These are phyloP conservation scores for Knufia fluminis DNA, from an alignment of 2,329 filamentous ascomycete species.

Conservation along the genomic window DNA sequence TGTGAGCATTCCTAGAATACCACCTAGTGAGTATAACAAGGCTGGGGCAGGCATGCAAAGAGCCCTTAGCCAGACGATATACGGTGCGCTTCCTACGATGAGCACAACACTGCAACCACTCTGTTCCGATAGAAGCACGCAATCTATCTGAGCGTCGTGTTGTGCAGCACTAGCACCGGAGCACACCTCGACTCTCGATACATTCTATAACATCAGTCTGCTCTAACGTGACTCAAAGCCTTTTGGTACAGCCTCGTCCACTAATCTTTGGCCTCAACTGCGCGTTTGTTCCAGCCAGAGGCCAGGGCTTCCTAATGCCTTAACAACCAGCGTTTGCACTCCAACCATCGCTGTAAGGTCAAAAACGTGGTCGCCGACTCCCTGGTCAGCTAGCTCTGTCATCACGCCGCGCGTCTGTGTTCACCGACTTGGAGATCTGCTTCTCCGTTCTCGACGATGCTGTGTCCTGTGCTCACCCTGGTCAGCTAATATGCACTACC, in stretches of 20 bases:
- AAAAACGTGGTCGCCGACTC: conserved; percentile 3
- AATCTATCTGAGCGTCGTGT: no score
- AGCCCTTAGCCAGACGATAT: conserved; percentile 22
- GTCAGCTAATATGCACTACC: conserved; percentile 3
- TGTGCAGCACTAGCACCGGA: no score
- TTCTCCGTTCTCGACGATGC: conserved; percentile 3
- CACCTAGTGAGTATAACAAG: conserved; percentile 15
- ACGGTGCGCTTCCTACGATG: conserved; percentile 21
- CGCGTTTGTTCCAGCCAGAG: not conserved
- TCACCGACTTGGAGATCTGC: conserved; percentile 1
- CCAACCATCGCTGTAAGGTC: conserved; percentile 2
- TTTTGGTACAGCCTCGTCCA: conserved; percentile 1
- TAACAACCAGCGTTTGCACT: conserved; percentile 3
- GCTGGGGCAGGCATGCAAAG: conserved; percentile 20
- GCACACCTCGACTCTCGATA: no score
- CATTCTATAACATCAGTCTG: no score
- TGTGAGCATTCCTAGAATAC: conserved; percentile 16
- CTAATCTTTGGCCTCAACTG: not conserved
- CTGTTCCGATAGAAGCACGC: no score
- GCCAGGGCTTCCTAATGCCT: conserved; percentile 1
- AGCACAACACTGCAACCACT: conserved; percentile 18
- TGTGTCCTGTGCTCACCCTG: conserved; percentile 2
- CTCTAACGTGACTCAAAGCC: conserved; percentile 1
- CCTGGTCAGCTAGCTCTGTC: conserved; percentile 1
- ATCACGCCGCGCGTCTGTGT: conserved; percentile 2